phyloP scores from a whole-genome alignment of 768 basidiomycete species.

The Mrakia gelida region DNA sequence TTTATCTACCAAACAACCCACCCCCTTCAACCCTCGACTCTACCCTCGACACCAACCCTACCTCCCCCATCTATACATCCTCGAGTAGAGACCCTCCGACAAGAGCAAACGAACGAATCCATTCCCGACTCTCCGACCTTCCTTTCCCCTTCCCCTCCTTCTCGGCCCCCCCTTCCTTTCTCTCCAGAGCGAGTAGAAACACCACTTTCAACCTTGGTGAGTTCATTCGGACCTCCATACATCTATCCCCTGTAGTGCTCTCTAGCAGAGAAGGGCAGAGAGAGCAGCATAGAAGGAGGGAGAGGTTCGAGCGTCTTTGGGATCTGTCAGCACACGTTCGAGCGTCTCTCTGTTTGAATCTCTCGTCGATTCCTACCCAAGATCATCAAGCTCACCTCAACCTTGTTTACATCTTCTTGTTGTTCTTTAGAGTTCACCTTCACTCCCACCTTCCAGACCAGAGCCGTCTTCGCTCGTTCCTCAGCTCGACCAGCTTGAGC shows the following conservation, averaged over 20 bases:
- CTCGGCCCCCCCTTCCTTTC: neutral
- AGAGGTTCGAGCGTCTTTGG: neutral
- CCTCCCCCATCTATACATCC: neutral
- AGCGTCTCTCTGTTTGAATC: neutral
- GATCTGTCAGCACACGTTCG: slow-evolving; percentile 1
- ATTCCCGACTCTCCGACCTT: neutral
- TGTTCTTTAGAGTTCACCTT: neutral
- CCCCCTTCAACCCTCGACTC: neutral
- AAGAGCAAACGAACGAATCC: neutral
- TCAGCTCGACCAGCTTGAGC: neutral
- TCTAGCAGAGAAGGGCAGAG: neutral
- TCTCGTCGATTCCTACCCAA: neutral
- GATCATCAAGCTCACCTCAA: neutral
- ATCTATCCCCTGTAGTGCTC: neutral
- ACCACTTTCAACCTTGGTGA: neutral
- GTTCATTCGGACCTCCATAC: neutral
- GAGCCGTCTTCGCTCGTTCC: neutral
- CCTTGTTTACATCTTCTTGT: neutral
- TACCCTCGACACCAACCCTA: neutral
- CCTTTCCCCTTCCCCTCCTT: neutral
- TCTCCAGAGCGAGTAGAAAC: slow-evolving; percentile 5
- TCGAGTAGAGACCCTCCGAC: neutral
- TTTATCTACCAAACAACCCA: neutral
- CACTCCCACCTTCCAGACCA: neutral
- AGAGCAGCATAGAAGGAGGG: neutral